Conservation (phyloP, 768 basidiomycete genomes). For the Austroboletus festivus region DNA sequence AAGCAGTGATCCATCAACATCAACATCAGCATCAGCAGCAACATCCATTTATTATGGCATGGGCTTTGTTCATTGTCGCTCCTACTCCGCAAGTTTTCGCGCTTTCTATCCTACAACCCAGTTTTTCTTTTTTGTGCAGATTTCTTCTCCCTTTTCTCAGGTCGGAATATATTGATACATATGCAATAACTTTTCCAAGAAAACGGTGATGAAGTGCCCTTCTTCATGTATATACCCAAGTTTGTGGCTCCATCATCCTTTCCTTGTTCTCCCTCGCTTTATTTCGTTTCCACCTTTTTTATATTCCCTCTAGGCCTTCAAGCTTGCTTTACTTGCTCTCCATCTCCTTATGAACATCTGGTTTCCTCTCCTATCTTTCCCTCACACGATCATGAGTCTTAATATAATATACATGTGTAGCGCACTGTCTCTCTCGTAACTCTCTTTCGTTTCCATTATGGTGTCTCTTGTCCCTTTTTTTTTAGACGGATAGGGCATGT, state of each 20-base stretch:
- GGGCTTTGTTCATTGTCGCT: no score
- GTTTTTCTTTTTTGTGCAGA: not conserved
- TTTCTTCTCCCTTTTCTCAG: constrained; percentile 1
- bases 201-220: no score
- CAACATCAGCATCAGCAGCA: no score
- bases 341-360: not conserved
- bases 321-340: not conserved
- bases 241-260: not conserved
- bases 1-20: constrained; percentile 21
- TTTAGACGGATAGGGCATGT: no score
- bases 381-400: not conserved
- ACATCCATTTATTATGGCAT: no score
- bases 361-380: no score
- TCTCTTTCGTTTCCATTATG: not conserved
- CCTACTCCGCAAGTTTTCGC: no score
- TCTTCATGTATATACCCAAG: no score
- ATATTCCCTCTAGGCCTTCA: not conserved
- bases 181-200: not conserved
- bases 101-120: constrained; percentile 13
- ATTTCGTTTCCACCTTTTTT: not conserved
- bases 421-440: no score
- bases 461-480: not conserved
- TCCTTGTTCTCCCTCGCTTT: not conserved
- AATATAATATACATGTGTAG: not conserved
- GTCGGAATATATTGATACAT: constrained; percentile 9